phyloP scores from a whole-genome alignment of 495 filamentous ascomycete genomes.

The Aspergillus ostianus region DNA sequence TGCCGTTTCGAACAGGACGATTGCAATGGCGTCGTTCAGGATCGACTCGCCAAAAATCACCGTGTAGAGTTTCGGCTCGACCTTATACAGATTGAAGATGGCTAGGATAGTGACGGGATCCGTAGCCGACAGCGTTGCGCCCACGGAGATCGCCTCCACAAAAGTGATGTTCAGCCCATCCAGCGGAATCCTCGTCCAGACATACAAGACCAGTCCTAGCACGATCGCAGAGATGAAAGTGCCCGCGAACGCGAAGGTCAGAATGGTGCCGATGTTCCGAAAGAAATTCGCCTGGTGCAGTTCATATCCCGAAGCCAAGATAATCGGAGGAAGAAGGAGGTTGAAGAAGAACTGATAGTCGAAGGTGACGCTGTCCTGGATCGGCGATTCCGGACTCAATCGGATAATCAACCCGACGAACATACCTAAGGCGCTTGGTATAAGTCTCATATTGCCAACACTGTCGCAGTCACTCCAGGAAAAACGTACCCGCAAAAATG shows the following conservation, averaged over 20 bases:
- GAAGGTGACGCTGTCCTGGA: constrained; percentile 87
- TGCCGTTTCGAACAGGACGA: constrained; percentile 97
- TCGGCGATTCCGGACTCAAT: constrained; percentile 71
- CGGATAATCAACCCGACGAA: constrained; percentile 88
- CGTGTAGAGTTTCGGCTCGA: constrained; percentile 97
- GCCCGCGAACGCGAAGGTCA: constrained; percentile 97
- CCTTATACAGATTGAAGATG: constrained; percentile 99
- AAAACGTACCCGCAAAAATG: constrained; percentile 83
- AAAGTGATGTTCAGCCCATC: constrained; percentile 83
- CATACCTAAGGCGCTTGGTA: constrained; percentile 65
- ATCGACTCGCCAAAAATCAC: constrained; percentile 98
- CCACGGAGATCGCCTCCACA: constrained; percentile 92
- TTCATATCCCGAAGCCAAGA: constrained; percentile 95
- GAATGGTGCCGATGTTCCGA: constrained; percentile 93
- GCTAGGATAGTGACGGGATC: constrained; percentile 97
- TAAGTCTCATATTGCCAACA: constrained; percentile 5
- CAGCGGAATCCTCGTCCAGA: constrained; percentile 84
- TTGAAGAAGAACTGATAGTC: constrained; percentile 99
- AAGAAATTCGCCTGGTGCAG: constrained; percentile 98
- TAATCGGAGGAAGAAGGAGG: constrained; percentile 93
- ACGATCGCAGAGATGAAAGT: constrained; percentile 97
- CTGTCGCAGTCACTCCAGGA: constrained; percentile 6
- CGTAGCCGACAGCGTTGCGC: constrained; percentile 92
- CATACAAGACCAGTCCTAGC: constrained; percentile 78
- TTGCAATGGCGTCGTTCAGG: constrained; percentile 95